Base-by-base conservation (phyloP, 2,329 filamentous ascomycete species). In the Penicillium sp. region DNA sequence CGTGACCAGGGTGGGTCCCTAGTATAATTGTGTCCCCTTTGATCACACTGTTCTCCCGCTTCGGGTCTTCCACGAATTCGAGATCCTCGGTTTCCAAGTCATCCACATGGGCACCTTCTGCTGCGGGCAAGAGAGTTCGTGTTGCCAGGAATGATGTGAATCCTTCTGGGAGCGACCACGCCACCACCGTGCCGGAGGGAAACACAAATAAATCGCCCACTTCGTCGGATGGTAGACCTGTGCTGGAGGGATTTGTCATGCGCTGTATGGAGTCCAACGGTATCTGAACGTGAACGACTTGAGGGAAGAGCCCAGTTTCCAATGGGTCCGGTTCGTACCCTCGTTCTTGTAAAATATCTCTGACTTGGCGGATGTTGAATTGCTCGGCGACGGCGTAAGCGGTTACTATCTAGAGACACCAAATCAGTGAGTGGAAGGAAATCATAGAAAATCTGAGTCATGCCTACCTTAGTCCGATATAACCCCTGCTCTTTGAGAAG, bases 131-230 rank as follows among this genome's bases (percentile, higher is more conserved):
- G 12, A 97, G 80, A 31, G 88, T 86, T 54, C 83, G 84, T 9
- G 89, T 89, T 5, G 89, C 87, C 25, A 91, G 77, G 46, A 82
- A 82, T 19, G 81, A 82, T 16, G 91, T 87, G 17, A 91, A 84
- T 55, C 88, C 85, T 58, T 91, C 84, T 0, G 90, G 87, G 1
- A 97, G 80, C 5, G 90, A 89, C 94, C 94, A 99, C 25, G 90
- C 88, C 6, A 97, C 94, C 8, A 97, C 83, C 12, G 92, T 96
- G 11, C 94, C 94, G 0, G 92, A 96, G 9, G 93, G 91, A 63
- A 99, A 99, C 54, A 99, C 87, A 69, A 97, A 97, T 48, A 97
- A 85, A 75, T 99, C 94, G 33, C 91, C 92, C 55, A 85, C 73
- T 67, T 79, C 78, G 52, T 76, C 78, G 3, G 74, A 65, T 2